Evolutionary conservation across 1,284 basidiomycete species (phyloP), one percentile per base, ranked within the genome.

Genomic region (Xanthoconium separans): DNA sequence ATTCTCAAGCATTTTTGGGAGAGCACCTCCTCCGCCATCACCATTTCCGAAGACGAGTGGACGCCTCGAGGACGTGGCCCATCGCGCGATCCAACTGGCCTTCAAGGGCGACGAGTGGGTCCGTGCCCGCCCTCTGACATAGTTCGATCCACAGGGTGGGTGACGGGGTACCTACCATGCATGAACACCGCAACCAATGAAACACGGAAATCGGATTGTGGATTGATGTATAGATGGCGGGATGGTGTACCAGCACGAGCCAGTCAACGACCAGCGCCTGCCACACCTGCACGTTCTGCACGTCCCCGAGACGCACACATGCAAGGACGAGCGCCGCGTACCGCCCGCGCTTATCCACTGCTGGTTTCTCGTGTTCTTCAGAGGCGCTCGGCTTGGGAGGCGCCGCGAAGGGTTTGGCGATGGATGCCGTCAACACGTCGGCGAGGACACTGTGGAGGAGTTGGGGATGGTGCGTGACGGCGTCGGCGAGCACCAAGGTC

Each of bases 31-130:
- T 66, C 91, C 89, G 2, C 95, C 95, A 64, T 98, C 95, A 13
- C 95, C 95, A 66, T 97, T 97, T 12, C 95, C 95, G 63, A 95
- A 98, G 0, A 95, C 90, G 8, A 95, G 82, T 13, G 95, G 77
- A 0, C 1, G 78, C 76, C 47, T 73, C 72, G 27, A 86, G 63
- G 6, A 89, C 69, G 3, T 77, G 69, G 12, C 73, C 67, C 51
- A 90, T 60, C 8, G 91, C 66, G 13, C 67, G 69, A 50, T 85
- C 77, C 3, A 84, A 50, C 48, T 83, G 73, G 18, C 68, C 72
- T 12, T 71, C 73, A 13, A 89, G 77, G 3, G 91, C 66, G 12
- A 79, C 75, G 34, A 81, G 79, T 1, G 93, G 92, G 68, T 94
- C 89, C 6, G 82, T 65, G 3, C 76, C 70, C 0, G 86, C 84